Base-by-base conservation (phyloP, 352 stramenopile species). In the Phytophthora cajani region DNA sequence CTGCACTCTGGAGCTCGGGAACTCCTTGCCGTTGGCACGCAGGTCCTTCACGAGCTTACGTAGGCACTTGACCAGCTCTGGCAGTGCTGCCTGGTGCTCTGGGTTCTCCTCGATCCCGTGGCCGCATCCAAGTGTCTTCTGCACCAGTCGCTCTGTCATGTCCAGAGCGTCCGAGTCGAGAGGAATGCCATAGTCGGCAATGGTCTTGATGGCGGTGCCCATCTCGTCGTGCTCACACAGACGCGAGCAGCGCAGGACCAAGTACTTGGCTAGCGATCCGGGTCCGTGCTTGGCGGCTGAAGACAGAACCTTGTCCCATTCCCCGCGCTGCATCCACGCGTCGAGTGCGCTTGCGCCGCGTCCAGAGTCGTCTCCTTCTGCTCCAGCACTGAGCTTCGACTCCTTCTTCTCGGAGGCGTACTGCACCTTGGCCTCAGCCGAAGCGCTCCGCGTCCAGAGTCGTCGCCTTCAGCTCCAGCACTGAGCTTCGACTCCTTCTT, bases 231-330 rank as follows among this genome's bases (percentile, higher is more conserved):
- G 76, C 27, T 96, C 88, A 21, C 85, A 86, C 25, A 96, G 78
- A 6, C 88, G 77, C 11, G 68, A 67, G 61, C 85, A 95, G 10
- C 90, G 85, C 38, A 95, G 53, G 6, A 94, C 84, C 25, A 97
- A 81, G 61, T 98, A 98, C 71, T 97, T 98, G 3, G 85, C 75
- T 17, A 97, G 78, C 32, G 89, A 87, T 50, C 84, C 82, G 38
- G 78, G 61, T 17, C 87, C 85, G 42, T 96, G 87, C 62, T 96
- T 94, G 14, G 85, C 83, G 33, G 88, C 88, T 3, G 87, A 93
- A 32, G 87, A 93, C 10, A 98, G 88, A 46, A 98, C 88, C 59
- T 94, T 92, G 72, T 98, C 93, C 95, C 95, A 98, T 71, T 98
- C 91, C 19, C 91, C 92, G 27, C 91, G 88, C 68, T 98, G 90